phyloP scores from a whole-genome alignment of 768 basidiomycete species.

The Suillus clintonianus region DNA sequence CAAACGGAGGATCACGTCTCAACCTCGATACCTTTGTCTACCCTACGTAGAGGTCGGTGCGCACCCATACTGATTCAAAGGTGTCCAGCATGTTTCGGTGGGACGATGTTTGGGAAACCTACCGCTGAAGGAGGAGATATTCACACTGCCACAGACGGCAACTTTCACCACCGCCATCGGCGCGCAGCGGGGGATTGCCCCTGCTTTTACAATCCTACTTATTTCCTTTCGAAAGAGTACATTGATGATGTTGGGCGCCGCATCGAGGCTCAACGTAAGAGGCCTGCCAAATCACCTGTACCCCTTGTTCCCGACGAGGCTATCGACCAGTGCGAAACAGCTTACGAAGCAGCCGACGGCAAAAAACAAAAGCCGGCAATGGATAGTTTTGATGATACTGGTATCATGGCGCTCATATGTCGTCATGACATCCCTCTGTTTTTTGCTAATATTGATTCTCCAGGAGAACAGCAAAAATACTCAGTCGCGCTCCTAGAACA shows the following conservation, averaged over 20 bases:
- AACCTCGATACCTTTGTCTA: not conserved
- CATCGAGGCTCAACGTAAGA: constrained; percentile 27
- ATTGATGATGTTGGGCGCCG: constrained; percentile 33
- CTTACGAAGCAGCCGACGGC: constrained; percentile 35
- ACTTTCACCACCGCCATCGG: constrained; percentile 41
- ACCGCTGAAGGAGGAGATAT: not conserved
- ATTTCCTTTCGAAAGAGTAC: constrained; percentile 34
- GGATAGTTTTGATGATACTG: constrained; percentile 33
- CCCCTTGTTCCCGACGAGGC: constrained; percentile 33
- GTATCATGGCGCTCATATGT: constrained; percentile 41
- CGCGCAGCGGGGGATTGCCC: constrained; percentile 32
- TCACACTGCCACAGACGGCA: constrained; percentile 31
- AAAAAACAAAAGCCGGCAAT: constrained; percentile 27
- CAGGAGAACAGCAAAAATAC: constrained; percentile 43
- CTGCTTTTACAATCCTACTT: constrained; percentile 30
- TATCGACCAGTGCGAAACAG: constrained; percentile 35
- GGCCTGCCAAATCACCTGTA: not conserved
- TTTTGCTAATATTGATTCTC: constrained; percentile 40
- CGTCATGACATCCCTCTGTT: constrained; percentile 38
- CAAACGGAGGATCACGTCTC: not conserved
- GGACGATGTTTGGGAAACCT: constrained; percentile 12
- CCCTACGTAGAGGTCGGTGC: not conserved
- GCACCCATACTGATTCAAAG: constrained; percentile 13
- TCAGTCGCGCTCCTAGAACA: constrained; percentile 35
- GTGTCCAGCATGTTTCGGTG: constrained; percentile 35